Conservation (phyloP, 225 moss, liverwort and hornwort genomes). For the Rhytidiadelphus loreus region DNA sequence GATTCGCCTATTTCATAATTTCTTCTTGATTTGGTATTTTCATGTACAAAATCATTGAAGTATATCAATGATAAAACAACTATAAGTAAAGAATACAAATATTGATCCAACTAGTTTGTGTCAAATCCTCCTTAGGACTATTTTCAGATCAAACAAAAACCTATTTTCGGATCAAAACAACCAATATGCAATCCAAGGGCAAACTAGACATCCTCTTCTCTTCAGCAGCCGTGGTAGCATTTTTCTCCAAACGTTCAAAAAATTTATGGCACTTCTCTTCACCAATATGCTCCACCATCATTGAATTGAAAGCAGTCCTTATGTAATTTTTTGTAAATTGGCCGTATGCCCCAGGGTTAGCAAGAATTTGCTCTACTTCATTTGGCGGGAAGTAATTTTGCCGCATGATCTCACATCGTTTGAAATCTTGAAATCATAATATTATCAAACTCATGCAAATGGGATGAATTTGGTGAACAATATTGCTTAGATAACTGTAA, state of each 20-base stretch:
- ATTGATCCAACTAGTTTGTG: too few species aligned
- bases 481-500: too few species aligned
- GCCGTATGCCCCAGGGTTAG: not conserved
- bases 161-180: too few species aligned
- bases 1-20: too few species aligned
- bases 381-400: not conserved
- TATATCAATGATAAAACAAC: not conserved
- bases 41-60: not conserved
- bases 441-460: too few species aligned
- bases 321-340: not conserved
- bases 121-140: too few species aligned
- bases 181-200: too few species aligned
- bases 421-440: too few species aligned
- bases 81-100: not conserved
- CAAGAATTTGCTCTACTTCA: not conserved
- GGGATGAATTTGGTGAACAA: too few species aligned
- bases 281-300: not conserved
- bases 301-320: not conserved
- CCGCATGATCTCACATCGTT: not conserved
- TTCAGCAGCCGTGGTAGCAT: rapidly evolving
- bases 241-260: not conserved
- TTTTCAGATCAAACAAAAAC: too few species aligned
- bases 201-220: not conserved
- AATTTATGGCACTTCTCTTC: not conserved
- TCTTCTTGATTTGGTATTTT: not conserved